phyloP scores from a whole-genome alignment of 2,329 filamentous ascomycete genomes.

The Harringtonia lauricola region DNA sequence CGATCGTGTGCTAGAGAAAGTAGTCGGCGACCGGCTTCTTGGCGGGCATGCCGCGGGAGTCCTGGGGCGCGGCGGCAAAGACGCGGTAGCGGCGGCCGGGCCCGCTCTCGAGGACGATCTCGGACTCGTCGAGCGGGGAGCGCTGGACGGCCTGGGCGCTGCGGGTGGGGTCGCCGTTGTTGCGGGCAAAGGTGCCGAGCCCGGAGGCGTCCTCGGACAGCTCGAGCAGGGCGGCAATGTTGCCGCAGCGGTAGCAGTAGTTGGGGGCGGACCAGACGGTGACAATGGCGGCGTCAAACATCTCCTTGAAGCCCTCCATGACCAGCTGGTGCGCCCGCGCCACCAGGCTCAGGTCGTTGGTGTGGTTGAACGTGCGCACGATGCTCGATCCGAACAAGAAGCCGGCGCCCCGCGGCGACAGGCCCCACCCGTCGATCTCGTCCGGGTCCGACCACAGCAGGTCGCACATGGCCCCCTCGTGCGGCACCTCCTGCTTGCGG shows the following conservation, averaged over 20 bases:
- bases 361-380: constrained; percentile 90
- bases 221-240: constrained; percentile 90
- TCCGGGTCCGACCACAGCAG: constrained; percentile 96
- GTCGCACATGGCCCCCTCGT: constrained; percentile 98
- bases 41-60: constrained; percentile 92
- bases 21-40: constrained; percentile 98
- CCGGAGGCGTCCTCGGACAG: constrained; percentile 80
- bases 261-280: constrained; percentile 98
- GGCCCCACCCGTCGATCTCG: constrained; percentile 93
- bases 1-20: constrained; percentile 56
- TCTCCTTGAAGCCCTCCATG: constrained; percentile 99
- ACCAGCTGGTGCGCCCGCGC: constrained; percentile 93
- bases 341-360: constrained; percentile 84
- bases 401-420: constrained; percentile 86
- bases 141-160: constrained; percentile 24
- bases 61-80: constrained; percentile 93
- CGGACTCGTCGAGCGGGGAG: constrained; percentile 34
- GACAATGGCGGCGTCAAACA: constrained; percentile 93
- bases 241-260: constrained; percentile 93
- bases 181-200: constrained; percentile 55
- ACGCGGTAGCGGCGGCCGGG: constrained; percentile 87
- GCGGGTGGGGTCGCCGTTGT: constrained; percentile 54
- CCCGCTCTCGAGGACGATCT: constrained; percentile 40
- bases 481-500: constrained; percentile 94
- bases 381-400: constrained; percentile 95